Base-by-base conservation (phyloP, 345 rosid genomes). In the Jatropha curcas region DNA sequence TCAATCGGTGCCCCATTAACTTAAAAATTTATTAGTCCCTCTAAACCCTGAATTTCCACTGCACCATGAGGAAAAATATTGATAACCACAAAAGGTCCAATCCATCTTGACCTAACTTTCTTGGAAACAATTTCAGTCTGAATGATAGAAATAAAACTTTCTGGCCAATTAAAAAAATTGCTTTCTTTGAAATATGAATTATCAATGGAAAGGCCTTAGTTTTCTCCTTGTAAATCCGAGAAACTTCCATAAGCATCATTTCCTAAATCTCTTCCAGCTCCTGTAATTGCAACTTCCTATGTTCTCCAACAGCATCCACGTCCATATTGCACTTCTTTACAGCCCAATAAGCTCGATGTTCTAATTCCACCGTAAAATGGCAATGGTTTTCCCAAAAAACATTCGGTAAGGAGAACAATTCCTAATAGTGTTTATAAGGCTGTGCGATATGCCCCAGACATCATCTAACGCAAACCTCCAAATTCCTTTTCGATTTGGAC, bases 1-100 rank as follows among this genome's bases (percentile, higher is more conserved):
- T 63, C 12, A 63, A n/a, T 11, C 51, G 4, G 16, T 63, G 50
- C n/a, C 5, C 67, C 67, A 37, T 63, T 63, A 9, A 63, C 67
- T 13, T 63, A 37, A 63, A 19, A 37, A 4, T 24, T 20, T 6
- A 2, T 10, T 20, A 12, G 45, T 55, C n/a, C n/a, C 9, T 19
- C 59, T 8, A 55, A 55, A n/a, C 59, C n/a, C 24, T 55, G 19
- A n/a, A 55, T n/a, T 20, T 62, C 66, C 3, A 62, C 46, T 20
- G 46, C 66, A 33, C 59, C 24, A 55, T 55, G 41, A 37, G 41
- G 41, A 37, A 37, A 56, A 4, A 22, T 12, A 10, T 25, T 58
- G 4, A 12, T 58, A 14, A 58, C 37, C 5, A 58, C 20, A 27
- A 27, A 58, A 24, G 62, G 62, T 25, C 37, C 62, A 14, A 16